Conservation (phyloP, 495 filamentous ascomycete species). For the Sporormia fimetaria region DNA sequence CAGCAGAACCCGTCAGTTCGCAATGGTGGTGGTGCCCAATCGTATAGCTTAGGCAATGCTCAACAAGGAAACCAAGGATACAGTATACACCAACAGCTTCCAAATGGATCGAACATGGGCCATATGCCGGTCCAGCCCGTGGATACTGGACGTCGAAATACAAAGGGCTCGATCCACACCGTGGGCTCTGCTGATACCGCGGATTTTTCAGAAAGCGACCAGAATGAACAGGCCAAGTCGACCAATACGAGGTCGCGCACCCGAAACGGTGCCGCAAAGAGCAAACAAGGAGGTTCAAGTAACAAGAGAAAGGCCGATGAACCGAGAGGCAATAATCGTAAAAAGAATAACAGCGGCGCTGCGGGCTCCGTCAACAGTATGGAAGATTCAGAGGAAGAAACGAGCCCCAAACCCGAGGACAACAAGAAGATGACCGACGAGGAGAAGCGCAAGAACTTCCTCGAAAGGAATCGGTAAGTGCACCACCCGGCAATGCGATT, state of each 20-base stretch:
- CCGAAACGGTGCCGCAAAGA: conserved; percentile 55
- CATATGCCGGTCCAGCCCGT: conserved; percentile 24
- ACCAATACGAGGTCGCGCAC: conserved; percentile 47
- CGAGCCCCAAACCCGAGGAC: conserved; percentile 11
- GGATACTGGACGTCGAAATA: conserved; percentile 32
- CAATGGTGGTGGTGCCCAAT: too few species aligned
- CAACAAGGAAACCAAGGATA: conserved; percentile 44
- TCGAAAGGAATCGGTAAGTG: conserved; percentile 87
- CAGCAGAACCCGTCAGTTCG: conserved; percentile 46
- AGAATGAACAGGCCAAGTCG: conserved; percentile 50
- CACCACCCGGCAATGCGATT: background rate
- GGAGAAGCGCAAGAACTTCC: conserved; percentile 95
- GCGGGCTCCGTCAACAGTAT: conserved; percentile 34
- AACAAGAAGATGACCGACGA: conserved; percentile 95
- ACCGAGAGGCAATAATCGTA: conserved; percentile 62
- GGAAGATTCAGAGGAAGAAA: conserved; percentile 42
- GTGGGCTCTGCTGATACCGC: conserved; percentile 52
- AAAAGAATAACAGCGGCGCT: conserved; percentile 49
- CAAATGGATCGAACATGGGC: conserved; percentile 30
- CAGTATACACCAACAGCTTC: conserved; percentile 40
- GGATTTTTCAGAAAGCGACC: conserved; percentile 60
- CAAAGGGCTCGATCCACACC: conserved; percentile 36
- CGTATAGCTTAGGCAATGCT: too few species aligned
- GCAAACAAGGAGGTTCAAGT: conserved; percentile 36
- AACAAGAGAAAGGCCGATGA: conserved; percentile 77